Evolutionary conservation across 768 basidiomycete genomes (phyloP).

Genomic region (Ephemerocybe angulata): DNA sequence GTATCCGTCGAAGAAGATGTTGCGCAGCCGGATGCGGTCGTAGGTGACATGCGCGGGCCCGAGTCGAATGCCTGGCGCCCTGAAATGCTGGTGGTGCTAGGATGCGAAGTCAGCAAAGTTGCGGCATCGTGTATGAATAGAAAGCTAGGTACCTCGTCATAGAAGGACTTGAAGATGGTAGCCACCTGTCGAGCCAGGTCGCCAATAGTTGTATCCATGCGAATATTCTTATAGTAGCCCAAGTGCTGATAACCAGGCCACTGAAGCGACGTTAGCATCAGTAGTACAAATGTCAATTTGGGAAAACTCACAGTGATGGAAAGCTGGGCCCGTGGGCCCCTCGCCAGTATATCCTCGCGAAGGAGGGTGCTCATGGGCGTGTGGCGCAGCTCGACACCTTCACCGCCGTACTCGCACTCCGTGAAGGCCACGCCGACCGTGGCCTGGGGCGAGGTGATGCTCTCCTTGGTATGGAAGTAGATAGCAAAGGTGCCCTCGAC

Average conservation of each 20-base stretch:
- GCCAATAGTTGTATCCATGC: background rate
- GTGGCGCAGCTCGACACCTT: background rate
- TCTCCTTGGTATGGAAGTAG: background rate
- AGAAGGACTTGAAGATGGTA: constrained; percentile 3
- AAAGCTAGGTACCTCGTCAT: background rate
- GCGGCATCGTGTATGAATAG: background rate
- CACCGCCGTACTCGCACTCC: constrained; percentile 5
- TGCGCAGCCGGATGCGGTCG: constrained; percentile 3
- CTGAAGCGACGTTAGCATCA: background rate
- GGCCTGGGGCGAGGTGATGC: background rate
- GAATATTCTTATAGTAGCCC: background rate
- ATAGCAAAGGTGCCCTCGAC: background rate
- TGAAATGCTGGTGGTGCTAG: background rate
- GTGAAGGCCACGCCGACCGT: constrained; percentile 2
- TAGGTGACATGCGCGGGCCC: background rate
- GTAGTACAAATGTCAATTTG: background rate
- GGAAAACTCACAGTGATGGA: background rate
- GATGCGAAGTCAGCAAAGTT: background rate
- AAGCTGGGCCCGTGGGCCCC: background rate
- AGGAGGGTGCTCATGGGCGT: background rate
- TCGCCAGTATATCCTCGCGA: background rate
- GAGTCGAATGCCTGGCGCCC: background rate
- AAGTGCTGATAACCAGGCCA: constrained; percentile 8
- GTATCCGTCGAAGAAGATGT: background rate
- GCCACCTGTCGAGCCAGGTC: constrained; percentile 4